A percentile compares a stretch with the other conserved stretches of the same genome.
These are phyloP conservation scores for Coemansia sp. DNA, from an alignment of 192 early-diverging fungal genomes.

Conservation along the genomic window DNA sequence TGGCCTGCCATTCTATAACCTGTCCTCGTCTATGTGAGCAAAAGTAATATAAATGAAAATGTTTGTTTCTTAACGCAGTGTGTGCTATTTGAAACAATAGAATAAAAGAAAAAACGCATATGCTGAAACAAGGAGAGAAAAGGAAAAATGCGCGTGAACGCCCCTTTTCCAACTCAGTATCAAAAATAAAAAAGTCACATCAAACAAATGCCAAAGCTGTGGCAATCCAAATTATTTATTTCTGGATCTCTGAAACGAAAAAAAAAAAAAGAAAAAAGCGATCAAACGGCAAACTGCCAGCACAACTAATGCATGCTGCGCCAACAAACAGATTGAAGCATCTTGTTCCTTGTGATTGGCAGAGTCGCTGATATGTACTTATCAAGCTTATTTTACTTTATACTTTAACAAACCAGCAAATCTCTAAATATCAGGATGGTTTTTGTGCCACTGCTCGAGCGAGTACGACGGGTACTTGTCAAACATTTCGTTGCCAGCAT, in stretches of 20 bases:
- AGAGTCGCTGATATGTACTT: no score
- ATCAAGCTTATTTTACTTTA: slow-evolving; percentile 9
- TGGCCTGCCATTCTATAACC: background rate
- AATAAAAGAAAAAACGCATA: no score
- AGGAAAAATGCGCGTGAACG: no score
- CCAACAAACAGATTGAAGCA: no score
- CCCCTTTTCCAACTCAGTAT: no score
- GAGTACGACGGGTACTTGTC: slow-evolving; percentile 57
- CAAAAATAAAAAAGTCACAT: no score
- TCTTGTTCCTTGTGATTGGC: no score
- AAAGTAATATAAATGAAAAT: background rate
- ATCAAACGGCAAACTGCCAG: background rate
- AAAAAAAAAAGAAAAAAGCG: background rate
- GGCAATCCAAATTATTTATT: background rate
- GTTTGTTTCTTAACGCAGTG: background rate
- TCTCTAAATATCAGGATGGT: slow-evolving; percentile 22
- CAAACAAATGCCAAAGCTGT: background rate
- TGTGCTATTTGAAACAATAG: no score
- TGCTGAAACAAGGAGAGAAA: no score
- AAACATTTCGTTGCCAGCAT: slow-evolving; percentile 37
- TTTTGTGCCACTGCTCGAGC: slow-evolving; percentile 62
- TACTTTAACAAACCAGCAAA: no score
- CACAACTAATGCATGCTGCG: background rate
- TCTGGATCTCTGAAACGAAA: background rate
- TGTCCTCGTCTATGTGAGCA: background rate